Conservation (phyloP, 192 early-diverging fungal genomes). For the Allomyces arbusculus region DNA sequence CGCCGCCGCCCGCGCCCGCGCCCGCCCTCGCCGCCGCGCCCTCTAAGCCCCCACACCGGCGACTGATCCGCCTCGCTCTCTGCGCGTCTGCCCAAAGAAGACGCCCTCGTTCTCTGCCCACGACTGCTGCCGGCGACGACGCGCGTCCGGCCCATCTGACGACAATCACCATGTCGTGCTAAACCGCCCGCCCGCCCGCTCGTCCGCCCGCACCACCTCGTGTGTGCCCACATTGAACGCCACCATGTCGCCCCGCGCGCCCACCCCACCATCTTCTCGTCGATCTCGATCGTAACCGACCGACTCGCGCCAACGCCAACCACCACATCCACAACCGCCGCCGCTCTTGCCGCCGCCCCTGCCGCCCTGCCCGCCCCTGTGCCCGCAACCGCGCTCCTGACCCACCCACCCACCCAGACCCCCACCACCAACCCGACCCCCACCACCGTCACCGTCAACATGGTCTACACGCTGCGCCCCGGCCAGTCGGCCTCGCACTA, state of each 20-base stretch:
- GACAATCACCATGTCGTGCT: not conserved
- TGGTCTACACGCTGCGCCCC: not conserved
- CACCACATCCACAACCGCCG: not conserved
- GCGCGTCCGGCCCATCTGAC: no score
- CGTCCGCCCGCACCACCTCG: not conserved
- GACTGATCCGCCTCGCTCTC: no score
- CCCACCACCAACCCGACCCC: not conserved
- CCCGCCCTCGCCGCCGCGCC: no score
- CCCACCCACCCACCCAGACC: not conserved
- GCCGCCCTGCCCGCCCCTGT: not conserved
- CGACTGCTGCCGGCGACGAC: no score
- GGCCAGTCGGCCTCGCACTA: not conserved
- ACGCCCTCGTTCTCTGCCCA: no score
- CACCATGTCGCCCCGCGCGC: not conserved
- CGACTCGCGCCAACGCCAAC: not conserved
- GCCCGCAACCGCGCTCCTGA: not conserved
- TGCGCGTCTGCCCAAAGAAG: no score
- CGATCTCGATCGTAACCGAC: not conserved
- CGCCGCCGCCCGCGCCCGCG: no score
- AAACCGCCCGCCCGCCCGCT: not conserved
- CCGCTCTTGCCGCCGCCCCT: not conserved
- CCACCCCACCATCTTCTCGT: not conserved
- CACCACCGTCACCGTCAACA: not conserved
- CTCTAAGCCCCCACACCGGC: no score
- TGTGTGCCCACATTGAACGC: not conserved